Base-by-base conservation (phyloP, 768 basidiomycete genomes). In the Hirschioporus abietinus region DNA sequence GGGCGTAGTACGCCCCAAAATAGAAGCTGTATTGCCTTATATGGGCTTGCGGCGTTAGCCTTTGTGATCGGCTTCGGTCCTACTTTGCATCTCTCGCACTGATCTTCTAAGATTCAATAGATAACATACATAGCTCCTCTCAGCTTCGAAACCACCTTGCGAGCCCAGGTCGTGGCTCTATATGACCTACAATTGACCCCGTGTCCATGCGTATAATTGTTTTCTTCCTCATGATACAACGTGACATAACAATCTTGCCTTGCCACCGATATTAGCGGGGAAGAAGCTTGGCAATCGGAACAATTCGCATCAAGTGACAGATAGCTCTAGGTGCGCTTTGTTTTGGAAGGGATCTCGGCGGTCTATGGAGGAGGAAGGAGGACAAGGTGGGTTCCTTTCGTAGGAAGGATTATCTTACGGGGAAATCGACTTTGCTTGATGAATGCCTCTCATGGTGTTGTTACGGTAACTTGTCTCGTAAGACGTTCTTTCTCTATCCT, bases 101-200 rank as follows among this genome's bases (percentile, higher is more conserved):
- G 42, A 52, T 52, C 42, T 52, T 20, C 42, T 52, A 3, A 12
- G 42, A 52, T 52, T 52, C 15, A 52, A 52, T 20, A 52, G 42
- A 52, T 52, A 52, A 52, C 42, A 52, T 52, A 52, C 42, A 52
- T 52, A 52, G 42, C 42, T 52, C 42, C 42, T 52, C 42, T 20
- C 42, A 15, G 42, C 42, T 52, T 20, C 42, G 42, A 52, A 52
- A 20, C 6, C 12, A 3, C 12, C 42, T 52, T 52, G 42, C 12
- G 12, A 52, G 20, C 42, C 42, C 12, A 52, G 42, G 42, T 15
- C 42, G 12, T 52, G 3, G 42, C 20, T 52, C 42, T 52, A 5
- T 20, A 52, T 52, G 42, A 52, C 42, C 4, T 15, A 15, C 42
- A 52, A 52, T 10, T 52, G 42, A 52, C 42, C 42, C 20, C 42